phyloP scores from a whole-genome alignment of 2,329 filamentous ascomycete genomes.

The Aureobasidium leucospermi region DNA sequence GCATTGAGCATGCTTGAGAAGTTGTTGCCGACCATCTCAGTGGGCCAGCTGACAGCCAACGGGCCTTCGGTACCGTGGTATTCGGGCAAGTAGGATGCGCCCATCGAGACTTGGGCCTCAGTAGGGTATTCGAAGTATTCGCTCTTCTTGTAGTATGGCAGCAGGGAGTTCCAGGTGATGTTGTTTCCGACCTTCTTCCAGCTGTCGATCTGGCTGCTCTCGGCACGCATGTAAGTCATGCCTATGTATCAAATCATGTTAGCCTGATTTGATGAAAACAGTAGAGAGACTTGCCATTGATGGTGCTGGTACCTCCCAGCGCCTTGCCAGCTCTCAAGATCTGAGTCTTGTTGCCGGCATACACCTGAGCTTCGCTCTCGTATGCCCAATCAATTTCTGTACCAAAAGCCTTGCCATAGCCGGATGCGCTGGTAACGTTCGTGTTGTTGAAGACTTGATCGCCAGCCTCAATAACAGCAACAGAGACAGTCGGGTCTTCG shows the following conservation, averaged over 20 bases:
- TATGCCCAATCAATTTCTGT: slow-evolving; percentile 11
- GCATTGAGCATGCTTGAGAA: slow-evolving; percentile 27
- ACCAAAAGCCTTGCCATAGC: slow-evolving; percentile 9
- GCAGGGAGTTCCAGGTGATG: not conserved
- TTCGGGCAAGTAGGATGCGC: not conserved
- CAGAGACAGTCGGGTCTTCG: slow-evolving; percentile 5
- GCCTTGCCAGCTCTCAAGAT: slow-evolving; percentile 5
- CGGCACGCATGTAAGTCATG: slow-evolving; percentile 9
- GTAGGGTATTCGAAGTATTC: slow-evolving; percentile 7
- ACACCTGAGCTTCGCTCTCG: slow-evolving; percentile 12
- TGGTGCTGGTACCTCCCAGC: slow-evolving; percentile 7
- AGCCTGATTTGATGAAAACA: not conserved
- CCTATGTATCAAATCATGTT: not conserved
- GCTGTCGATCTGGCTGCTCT: slow-evolving; percentile 4
- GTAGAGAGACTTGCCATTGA: not conserved
- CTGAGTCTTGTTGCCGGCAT: slow-evolving; percentile 13
- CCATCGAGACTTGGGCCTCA: not conserved
- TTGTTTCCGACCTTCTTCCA: slow-evolving; percentile 11
- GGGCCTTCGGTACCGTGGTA: slow-evolving; percentile 14
- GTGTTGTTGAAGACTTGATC: not conserved
- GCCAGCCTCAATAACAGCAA: slow-evolving; percentile 3
- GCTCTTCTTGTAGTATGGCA: slow-evolving; percentile 20
- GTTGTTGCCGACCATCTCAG: slow-evolving; percentile 5
- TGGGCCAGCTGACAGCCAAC: slow-evolving; percentile 4
- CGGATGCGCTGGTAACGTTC: not conserved